phyloP scores from a whole-genome alignment of 495 filamentous ascomycete genomes.

The Niebla homalea region DNA sequence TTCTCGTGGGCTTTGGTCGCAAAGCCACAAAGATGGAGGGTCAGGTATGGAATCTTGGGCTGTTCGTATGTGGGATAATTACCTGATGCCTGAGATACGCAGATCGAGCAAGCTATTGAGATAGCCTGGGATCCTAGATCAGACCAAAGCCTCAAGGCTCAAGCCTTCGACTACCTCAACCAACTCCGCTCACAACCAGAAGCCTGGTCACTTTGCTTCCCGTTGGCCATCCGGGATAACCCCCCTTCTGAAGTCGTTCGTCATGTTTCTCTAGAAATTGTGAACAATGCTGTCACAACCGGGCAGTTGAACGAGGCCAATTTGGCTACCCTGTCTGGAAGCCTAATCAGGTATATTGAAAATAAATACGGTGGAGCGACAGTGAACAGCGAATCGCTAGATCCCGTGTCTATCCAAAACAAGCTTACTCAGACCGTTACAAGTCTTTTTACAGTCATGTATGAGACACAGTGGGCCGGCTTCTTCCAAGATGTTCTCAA shows the following conservation, averaged over 20 bases:
- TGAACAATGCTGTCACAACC: slow-evolving; percentile 77
- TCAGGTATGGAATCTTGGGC: background rate
- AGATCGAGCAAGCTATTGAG: slow-evolving; percentile 88
- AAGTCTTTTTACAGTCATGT: slow-evolving; percentile 73
- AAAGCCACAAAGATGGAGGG: background rate
- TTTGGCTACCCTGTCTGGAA: slow-evolving; percentile 57
- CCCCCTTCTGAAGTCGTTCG: slow-evolving; percentile 70
- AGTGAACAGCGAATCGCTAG: slow-evolving; percentile 42
- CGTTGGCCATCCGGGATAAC: slow-evolving; percentile 74
- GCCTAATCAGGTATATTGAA: slow-evolving; percentile 61
- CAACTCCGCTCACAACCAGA: slow-evolving; percentile 63
- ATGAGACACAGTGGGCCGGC: slow-evolving; percentile 67
- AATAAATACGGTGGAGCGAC: slow-evolving; percentile 51
- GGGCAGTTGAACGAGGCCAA: slow-evolving; percentile 55
- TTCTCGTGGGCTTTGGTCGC: too few species aligned
- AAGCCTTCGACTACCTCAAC: slow-evolving; percentile 80
- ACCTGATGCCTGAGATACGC: background rate
- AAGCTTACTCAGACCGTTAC: slow-evolving; percentile 94
- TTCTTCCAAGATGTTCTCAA: slow-evolving; percentile 80
- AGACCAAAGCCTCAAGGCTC: slow-evolving; percentile 58
- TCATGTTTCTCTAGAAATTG: slow-evolving; percentile 73
- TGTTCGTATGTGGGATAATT: background rate
- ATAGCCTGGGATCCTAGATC: slow-evolving; percentile 71
- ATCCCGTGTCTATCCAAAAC: slow-evolving; percentile 60
- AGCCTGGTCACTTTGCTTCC: slow-evolving; percentile 75